Percentiles rank a stretch among this genome's conserved stretches.
Conservation (phyloP, 1,284 basidiomycete species). For the Cryptococcus sp. region DNA sequence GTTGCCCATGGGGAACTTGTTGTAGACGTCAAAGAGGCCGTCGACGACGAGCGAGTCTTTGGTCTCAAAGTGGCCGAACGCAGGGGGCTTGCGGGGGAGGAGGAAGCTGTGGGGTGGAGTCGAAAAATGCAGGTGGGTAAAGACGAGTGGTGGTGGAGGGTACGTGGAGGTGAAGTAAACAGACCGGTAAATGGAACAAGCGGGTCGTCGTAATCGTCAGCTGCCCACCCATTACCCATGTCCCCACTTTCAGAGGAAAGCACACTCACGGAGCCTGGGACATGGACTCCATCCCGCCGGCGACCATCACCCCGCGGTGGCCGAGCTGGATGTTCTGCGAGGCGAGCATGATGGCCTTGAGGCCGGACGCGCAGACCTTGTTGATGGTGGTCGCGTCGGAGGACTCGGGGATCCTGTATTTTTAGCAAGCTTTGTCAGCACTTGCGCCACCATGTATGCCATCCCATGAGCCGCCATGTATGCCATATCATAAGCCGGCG, state of each 20-base stretch:
- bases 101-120: conserved; percentile 65
- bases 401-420: conserved; percentile 58
- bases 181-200: no score
- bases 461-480: no score
- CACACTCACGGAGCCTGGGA: conserved; percentile 80
- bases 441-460: neutral
- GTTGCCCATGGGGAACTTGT: conserved; percentile 94
- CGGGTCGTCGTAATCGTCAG: neutral
- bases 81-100: conserved; percentile 77
- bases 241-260: conserved; percentile 1
- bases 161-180: no score
- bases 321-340: conserved; percentile 86
- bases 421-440: neutral
- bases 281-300: conserved; percentile 98
- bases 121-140: conserved; percentile 15
- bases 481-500: neutral
- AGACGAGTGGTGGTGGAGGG: neutral
- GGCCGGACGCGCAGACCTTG: conserved; percentile 95
- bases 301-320: conserved; percentile 73
- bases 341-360: conserved; percentile 92
- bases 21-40: conserved; percentile 94
- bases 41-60: conserved; percentile 87
- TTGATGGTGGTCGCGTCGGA: conserved; percentile 99
- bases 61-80: conserved; percentile 84
- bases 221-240: no score